Evolutionary conservation across 805 yeast genomes (phyloP).

Genomic region (Nakazawaea anatomiae): DNA sequence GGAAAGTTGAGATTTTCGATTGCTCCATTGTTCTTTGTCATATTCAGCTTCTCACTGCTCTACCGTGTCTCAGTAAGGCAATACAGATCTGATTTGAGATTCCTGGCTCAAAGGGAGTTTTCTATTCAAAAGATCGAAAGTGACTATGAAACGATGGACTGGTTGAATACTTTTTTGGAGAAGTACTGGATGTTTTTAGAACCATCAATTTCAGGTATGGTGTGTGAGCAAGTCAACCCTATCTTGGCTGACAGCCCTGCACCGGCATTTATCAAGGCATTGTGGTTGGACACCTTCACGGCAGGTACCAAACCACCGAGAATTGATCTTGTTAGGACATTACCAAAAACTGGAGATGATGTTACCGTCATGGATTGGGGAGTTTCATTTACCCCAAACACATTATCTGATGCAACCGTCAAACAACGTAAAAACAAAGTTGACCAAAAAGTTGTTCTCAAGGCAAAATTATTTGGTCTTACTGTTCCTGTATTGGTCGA

Average conservation of each 20-base stretch:
- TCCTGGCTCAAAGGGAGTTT: conserved; percentile 80
- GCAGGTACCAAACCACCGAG: conserved; percentile 95
- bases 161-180: conserved; percentile 86
- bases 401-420: conserved; percentile 73
- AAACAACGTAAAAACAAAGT: conserved; percentile 82
- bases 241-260: conserved; percentile 68
- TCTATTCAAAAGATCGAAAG: conserved; percentile 75
- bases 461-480: conserved; percentile 77
- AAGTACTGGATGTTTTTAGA: conserved; percentile 91
- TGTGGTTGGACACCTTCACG: conserved; percentile 86
- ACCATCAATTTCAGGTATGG: conserved; percentile 82
- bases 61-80: conserved; percentile 82
- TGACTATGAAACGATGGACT: conserved; percentile 91
- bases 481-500: conserved; percentile 76
- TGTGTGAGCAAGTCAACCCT: conserved; percentile 81
- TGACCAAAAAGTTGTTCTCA: conserved; percentile 74
- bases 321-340: conserved; percentile 82
- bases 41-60: conserved; percentile 54
- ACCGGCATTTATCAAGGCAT: conserved; percentile 77
- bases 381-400: conserved; percentile 88
- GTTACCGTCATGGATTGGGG: conserved; percentile 98
- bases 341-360: conserved; percentile 85
- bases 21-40: conserved; percentile 75
- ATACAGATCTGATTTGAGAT: conserved; percentile 69
- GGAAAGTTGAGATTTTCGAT: conserved; percentile 75